Evolutionary conservation across 257 asterid genomes (phyloP).

Genomic region (Solanum pimpinellifolium): DNA sequence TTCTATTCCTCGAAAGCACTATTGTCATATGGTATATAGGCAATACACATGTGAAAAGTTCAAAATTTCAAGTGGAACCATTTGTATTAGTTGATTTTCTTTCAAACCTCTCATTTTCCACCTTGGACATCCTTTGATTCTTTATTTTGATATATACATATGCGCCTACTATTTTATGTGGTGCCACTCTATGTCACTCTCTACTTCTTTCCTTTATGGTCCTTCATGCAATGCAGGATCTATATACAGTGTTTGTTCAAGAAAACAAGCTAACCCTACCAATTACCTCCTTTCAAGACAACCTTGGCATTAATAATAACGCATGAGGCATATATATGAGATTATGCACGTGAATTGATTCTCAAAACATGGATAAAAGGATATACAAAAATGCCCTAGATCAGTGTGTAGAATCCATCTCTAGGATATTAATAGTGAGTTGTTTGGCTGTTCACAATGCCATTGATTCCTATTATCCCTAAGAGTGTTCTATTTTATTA

Average conservation of each 20-base stretch:
- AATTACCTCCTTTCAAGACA: not conserved
- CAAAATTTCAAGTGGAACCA: not conserved
- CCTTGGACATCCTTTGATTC: not conserved
- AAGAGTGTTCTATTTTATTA: not conserved
- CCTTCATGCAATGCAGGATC: not conserved
- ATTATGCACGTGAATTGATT: not conserved
- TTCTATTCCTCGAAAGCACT: not conserved
- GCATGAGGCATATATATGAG: not conserved
- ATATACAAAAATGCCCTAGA: not conserved
- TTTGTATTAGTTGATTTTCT: not conserved
- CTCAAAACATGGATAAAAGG: not conserved
- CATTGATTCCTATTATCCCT: not conserved
- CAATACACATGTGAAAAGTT: not conserved
- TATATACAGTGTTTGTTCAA: not conserved
- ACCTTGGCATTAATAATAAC: not conserved
- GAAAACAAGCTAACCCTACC: not conserved
- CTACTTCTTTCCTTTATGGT: not conserved
- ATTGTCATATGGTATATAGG: not conserved
- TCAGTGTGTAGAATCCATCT: not conserved
- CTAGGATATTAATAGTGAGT: not conserved
- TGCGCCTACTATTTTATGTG: not conserved
- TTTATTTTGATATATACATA: not conserved
- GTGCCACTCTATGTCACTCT: not conserved
- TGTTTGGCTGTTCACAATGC: not conserved
- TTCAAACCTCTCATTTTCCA: not conserved